Conservation (phyloP, 1,284 basidiomycete species). For the Apiotrichum gamsii region DNA sequence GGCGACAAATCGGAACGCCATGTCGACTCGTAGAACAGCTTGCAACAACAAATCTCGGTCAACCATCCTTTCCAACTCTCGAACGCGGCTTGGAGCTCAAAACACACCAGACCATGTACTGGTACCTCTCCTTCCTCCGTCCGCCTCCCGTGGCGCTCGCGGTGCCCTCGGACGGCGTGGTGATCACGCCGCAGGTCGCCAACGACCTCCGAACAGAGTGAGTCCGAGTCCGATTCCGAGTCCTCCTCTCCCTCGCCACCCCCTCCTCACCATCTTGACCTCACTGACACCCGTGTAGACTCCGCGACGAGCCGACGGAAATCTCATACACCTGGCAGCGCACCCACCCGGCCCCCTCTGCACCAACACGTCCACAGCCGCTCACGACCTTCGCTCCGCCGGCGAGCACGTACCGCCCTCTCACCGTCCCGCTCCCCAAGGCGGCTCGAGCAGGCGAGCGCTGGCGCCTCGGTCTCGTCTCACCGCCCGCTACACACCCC, state of each 20-base stretch:
- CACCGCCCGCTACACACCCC: neutral
- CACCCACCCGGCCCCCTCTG: constrained; percentile 6
- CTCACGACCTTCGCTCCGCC: constrained; percentile 62
- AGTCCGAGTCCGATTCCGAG: too few relatives aligned
- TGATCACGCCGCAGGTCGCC: constrained; percentile 47
- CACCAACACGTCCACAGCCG: constrained; percentile 48
- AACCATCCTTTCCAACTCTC: too few relatives aligned
- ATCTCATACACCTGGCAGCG: constrained; percentile 41
- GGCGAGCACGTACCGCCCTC: constrained; percentile 63
- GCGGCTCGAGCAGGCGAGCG: constrained; percentile 52
- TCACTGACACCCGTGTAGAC: constrained; percentile 12
- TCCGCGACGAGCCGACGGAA: constrained; percentile 27
- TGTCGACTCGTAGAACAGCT: too few relatives aligned
- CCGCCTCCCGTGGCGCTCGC: constrained; percentile 39
- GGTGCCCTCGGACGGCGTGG: constrained; percentile 21
- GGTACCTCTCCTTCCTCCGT: constrained; percentile 47
- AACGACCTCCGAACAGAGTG: constrained; percentile 48
- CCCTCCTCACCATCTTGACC: neutral
- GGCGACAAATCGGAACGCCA: too few relatives aligned
- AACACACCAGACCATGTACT: constrained; percentile 43
- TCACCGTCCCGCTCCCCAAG: constrained; percentile 59
- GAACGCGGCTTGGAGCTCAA: too few relatives aligned
- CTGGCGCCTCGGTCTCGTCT: constrained; percentile 61
- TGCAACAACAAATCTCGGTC: too few relatives aligned
- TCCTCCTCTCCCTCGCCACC: neutral